Conservation (phyloP, 169 alveolate species). For the Eimeria praecox region DNA sequence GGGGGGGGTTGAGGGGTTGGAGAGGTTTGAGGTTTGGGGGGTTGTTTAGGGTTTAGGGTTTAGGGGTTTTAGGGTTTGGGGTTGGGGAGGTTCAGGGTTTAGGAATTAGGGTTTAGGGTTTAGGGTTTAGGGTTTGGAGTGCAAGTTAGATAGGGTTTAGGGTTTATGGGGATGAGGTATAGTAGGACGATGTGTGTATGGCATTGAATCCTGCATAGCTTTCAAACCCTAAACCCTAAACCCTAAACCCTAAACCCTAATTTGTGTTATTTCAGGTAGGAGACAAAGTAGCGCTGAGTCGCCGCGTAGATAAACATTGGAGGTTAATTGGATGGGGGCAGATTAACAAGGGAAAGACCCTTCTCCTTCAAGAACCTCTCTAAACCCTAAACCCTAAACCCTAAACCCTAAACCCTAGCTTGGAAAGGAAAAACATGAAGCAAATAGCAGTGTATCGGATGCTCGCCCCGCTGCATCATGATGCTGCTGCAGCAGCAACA, state of each 20-base stretch:
- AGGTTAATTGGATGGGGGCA: slow-evolving; percentile 89
- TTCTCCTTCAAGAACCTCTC: slow-evolving; percentile 67
- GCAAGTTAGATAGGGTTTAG: not conserved
- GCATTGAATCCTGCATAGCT: no score
- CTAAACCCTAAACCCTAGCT: no score
- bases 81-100: not conserved
- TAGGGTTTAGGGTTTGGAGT: not conserved
- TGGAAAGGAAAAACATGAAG: not conserved
- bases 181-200: no score
- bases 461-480: not conserved
- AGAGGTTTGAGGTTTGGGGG: no score
- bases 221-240: not conserved
- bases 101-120: not conserved
- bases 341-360: slow-evolving; percentile 81
- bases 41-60: slow-evolving; percentile 19
- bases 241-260: slow-evolving; percentile 11
- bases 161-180: not conserved
- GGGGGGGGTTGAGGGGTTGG: no score
- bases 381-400: slow-evolving; percentile 6
- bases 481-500: not conserved
- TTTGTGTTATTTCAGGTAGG: slow-evolving; percentile 87
- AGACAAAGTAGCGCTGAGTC: slow-evolving; percentile 98
- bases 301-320: slow-evolving; percentile 99
- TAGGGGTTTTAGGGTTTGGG: not conserved
- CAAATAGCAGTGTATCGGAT: not conserved